Percentiles rank a stretch among this genome's conserved stretches.
Conservation (phyloP, 2,329 filamentous ascomycete species). For the Ascochyta fabae region DNA sequence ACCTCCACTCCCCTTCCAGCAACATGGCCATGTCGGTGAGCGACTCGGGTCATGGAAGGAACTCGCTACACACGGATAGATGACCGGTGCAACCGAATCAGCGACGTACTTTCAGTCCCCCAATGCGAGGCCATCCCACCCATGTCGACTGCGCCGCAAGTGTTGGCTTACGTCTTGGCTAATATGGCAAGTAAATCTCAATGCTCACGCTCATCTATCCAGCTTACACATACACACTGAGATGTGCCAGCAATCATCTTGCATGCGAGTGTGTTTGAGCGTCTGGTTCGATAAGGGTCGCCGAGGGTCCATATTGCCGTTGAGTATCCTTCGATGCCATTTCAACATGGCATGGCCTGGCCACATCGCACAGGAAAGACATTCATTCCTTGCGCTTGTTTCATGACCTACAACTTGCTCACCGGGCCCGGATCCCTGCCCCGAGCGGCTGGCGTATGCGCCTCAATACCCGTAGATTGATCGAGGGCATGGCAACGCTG, state of each 20-base stretch:
- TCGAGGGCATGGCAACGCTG: background rate
- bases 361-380: background rate
- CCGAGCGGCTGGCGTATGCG: background rate
- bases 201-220: conserved; percentile 1
- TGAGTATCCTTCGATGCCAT: background rate
- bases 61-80: background rate
- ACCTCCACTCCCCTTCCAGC: too few species aligned
- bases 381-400: conserved; percentile 1
- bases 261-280: background rate
- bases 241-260: background rate
- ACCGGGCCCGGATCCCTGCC: background rate
- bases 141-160: conserved; percentile 2
- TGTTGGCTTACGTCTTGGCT: conserved; percentile 9
- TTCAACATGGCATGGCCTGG: background rate
- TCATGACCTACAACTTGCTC: conserved; percentile 13
- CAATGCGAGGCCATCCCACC: background rate
- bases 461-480: conserved; percentile 9
- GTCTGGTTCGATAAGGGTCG: background rate
- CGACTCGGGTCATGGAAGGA: background rate
- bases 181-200: conserved; percentile 7
- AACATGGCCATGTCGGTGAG: background rate
- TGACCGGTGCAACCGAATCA: background rate
- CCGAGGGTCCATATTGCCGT: background rate
- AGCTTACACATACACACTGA: background rate
- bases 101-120: background rate